Percentiles rank a stretch among this genome's conserved stretches.
phyloP scores from a whole-genome alignment of 768 basidiomycete genomes.

The Termitomyces sp. region DNA sequence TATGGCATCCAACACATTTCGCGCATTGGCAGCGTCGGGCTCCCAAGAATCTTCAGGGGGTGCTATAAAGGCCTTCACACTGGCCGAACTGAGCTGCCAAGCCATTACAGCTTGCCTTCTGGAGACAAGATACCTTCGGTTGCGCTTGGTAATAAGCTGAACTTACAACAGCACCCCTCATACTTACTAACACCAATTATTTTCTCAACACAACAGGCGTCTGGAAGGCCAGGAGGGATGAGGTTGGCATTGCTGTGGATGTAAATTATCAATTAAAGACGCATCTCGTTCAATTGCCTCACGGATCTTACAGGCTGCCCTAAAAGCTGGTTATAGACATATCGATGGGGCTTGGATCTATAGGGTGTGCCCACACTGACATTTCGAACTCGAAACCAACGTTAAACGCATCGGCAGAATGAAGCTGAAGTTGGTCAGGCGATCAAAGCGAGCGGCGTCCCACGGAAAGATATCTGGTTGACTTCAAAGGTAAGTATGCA shows the following conservation, averaged over 20 bases:
- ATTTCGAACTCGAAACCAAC: not conserved
- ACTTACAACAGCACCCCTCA: not conserved
- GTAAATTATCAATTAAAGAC: slow-evolving; percentile 20
- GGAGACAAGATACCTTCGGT: slow-evolving; percentile 68
- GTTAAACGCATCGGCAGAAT: slow-evolving; percentile 38
- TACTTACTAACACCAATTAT: not conserved
- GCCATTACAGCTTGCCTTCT: slow-evolving; percentile 57
- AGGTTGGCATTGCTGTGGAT: slow-evolving; percentile 70
- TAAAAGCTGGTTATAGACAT: slow-evolving; percentile 64
- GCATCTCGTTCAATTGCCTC: not conserved
- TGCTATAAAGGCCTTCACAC: slow-evolving; percentile 9
- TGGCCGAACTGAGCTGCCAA: slow-evolving; percentile 27
- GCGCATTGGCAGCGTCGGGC: not conserved
- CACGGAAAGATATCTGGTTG: slow-evolving; percentile 63
- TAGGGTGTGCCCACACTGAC: slow-evolving; percentile 32
- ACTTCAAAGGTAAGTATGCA: slow-evolving; percentile 48
- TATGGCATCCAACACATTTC: slow-evolving; percentile 5
- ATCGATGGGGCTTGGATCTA: slow-evolving; percentile 77
- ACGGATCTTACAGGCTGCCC: slow-evolving; percentile 39
- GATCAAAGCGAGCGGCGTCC: slow-evolving; percentile 52
- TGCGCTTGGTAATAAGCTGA: slow-evolving; percentile 54
- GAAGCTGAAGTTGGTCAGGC: slow-evolving; percentile 69
- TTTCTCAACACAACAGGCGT: slow-evolving; percentile 45
- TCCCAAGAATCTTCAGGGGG: not conserved
- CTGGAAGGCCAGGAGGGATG: slow-evolving; percentile 53